Evolutionary conservation across 495 filamentous ascomycete species (phyloP).

Genomic region (Cercophora samala): DNA sequence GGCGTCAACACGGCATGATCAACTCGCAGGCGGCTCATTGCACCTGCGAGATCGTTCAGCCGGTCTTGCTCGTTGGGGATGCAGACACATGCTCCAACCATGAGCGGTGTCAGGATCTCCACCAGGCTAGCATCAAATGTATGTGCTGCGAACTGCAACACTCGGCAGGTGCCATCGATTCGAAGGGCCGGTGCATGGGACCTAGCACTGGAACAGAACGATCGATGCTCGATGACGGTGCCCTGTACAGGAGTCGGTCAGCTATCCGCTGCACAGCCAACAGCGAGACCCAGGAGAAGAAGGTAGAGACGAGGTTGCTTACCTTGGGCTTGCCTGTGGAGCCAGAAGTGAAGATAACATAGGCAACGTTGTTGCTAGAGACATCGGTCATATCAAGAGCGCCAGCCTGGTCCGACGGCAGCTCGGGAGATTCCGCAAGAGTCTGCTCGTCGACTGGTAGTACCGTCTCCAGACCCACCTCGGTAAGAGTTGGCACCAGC

Average conservation of each 20-base stretch:
- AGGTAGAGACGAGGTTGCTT: neutral
- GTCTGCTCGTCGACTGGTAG: constrained; percentile 21
- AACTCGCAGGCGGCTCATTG: constrained; percentile 44
- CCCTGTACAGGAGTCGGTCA: constrained; percentile 10
- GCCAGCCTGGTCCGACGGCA: neutral
- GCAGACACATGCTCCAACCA: constrained; percentile 37
- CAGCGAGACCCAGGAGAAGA: neutral
- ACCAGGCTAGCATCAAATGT: constrained; percentile 57
- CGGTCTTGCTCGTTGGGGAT: constrained; percentile 33
- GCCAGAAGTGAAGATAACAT: constrained; percentile 60
- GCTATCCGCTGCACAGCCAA: neutral
- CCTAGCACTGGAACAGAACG: constrained; percentile 37
- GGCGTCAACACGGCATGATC: constrained; percentile 55
- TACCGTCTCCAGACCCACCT: constrained; percentile 8
- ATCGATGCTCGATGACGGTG: constrained; percentile 41
- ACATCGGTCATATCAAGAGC: neutral
- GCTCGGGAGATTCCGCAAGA: neutral
- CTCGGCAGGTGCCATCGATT: constrained; percentile 38
- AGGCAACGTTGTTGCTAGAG: constrained; percentile 29
- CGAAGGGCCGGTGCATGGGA: constrained; percentile 38
- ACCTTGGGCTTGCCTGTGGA: constrained; percentile 54
- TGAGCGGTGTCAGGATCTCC: constrained; percentile 56
- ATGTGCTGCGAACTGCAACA: constrained; percentile 58
- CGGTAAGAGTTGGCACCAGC: constrained; percentile 8
- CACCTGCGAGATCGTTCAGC: constrained; percentile 25